Evolutionary conservation across 768 basidiomycete species (phyloP).

Genomic region (Rubroboletus pulcherrimus): DNA sequence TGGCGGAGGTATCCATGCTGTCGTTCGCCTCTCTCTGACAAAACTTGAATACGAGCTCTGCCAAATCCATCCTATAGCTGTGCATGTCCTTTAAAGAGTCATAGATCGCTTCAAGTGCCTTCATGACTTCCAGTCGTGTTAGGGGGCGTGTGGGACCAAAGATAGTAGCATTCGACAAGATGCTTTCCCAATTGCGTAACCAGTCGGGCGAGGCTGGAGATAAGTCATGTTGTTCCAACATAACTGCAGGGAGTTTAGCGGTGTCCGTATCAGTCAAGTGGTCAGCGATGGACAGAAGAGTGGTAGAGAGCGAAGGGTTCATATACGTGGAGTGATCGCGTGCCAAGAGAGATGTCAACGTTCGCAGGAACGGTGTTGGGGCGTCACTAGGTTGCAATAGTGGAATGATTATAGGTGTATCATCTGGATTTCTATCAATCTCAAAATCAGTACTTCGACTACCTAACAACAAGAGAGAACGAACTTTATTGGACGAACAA

Average conservation of each 20-base stretch:
- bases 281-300: constrained; percentile 62
- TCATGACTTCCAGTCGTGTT: constrained; percentile 56
- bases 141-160: constrained; percentile 42
- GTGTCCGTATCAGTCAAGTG: constrained; percentile 69
- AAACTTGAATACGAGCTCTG: constrained; percentile 54
- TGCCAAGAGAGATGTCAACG: constrained; percentile 58
- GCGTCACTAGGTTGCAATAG: constrained; percentile 52
- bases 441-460: constrained; percentile 6
- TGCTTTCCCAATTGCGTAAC: constrained; percentile 61
- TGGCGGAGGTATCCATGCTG: constrained; percentile 25
- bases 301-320: constrained; percentile 58
- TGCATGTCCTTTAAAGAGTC: constrained; percentile 68
- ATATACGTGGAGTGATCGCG: constrained; percentile 57
- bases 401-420: constrained; percentile 46
- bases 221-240: constrained; percentile 65
- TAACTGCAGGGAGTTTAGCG: constrained; percentile 53
- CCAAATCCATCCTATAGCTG: constrained; percentile 52
- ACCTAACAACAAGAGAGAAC: constrained; percentile 18
- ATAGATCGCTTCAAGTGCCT: constrained; percentile 54
- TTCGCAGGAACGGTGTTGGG: constrained; percentile 57
- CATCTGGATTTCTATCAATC: constrained; percentile 41
- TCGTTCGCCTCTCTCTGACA: constrained; percentile 36
- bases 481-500: constrained; percentile 56
- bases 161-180: constrained; percentile 49
- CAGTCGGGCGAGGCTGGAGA: constrained; percentile 71